Conservation (phyloP, 768 basidiomycete genomes). For the Lactarius hengduanensis region DNA sequence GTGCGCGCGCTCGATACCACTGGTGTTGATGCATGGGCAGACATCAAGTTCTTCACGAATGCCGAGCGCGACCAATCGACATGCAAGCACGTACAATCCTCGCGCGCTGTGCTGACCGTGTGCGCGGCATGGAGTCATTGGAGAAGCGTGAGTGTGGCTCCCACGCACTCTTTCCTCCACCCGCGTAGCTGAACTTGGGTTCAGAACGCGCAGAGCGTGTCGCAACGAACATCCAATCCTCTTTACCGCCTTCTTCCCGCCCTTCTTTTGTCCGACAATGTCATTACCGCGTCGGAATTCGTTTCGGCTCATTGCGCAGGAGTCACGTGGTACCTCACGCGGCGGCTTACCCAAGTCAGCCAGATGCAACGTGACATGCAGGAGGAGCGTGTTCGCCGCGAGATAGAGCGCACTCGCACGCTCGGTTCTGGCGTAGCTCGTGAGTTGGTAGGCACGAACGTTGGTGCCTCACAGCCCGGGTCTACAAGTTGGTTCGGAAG, state of each 20-base stretch:
- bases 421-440: conserved; percentile 78
- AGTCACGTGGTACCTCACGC: conserved; percentile 87
- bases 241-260: conserved; percentile 69
- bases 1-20: conserved; percentile 55
- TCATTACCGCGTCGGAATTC: conserved; percentile 62
- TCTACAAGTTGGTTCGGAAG: conserved; percentile 50
- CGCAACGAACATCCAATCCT: conserved; percentile 59
- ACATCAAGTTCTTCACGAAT: conserved; percentile 73
- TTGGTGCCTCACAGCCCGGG: conserved; percentile 44
- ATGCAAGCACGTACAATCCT: conserved; percentile 85
- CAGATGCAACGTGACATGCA: conserved; percentile 85
- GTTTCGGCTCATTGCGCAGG: conserved; percentile 89
- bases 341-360: conserved; percentile 75
- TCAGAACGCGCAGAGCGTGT: conserved; percentile 67
- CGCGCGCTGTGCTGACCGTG: conserved; percentile 79
- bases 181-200: conserved; percentile 23
- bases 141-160: conserved; percentile 73
- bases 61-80: conserved; percentile 97
- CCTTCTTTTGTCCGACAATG: conserved; percentile 56
- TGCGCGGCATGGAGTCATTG: conserved; percentile 81
- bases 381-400: conserved; percentile 88
- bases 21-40: conserved; percentile 53
- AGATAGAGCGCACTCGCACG: conserved; percentile 78
- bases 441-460: conserved; percentile 51
- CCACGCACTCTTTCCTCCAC: conserved; percentile 19